These are phyloP conservation scores for Xylariomycetidae sp. DNA, from an alignment of 2,329 filamentous ascomycete genomes.

Conservation along the genomic window DNA sequence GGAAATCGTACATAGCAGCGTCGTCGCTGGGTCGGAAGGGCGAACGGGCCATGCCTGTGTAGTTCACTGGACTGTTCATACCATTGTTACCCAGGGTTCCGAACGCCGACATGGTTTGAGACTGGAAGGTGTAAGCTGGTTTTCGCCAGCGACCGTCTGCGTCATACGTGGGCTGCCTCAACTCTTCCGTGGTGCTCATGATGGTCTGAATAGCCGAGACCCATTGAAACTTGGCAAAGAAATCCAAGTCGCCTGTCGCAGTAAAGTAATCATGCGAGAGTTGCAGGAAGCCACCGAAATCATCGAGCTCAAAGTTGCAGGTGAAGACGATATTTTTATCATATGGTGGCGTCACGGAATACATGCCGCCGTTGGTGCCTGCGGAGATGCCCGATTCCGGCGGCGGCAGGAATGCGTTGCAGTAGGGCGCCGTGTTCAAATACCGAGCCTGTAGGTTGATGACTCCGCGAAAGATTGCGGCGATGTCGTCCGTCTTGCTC, in stretches of 20 bases:
- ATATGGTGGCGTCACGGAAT: slow-evolving; percentile 58
- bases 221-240: slow-evolving; percentile 72
- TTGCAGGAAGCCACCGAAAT: slow-evolving; percentile 79
- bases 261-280: slow-evolving; percentile 76
- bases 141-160: slow-evolving; percentile 23
- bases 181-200: slow-evolving; percentile 62
- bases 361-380: slow-evolving; percentile 53
- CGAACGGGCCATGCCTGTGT: slow-evolving; percentile 77
- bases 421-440: slow-evolving; percentile 68
- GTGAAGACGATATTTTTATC: slow-evolving; percentile 74
- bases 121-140: slow-evolving; percentile 67
- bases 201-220: slow-evolving; percentile 66
- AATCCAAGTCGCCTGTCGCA: slow-evolving; percentile 65
- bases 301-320: slow-evolving; percentile 95
- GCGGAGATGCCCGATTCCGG: slow-evolving; percentile 64
- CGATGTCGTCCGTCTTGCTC: slow-evolving; percentile 54
- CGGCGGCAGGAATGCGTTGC: slow-evolving; percentile 87
- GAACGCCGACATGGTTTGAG: slow-evolving; percentile 66
- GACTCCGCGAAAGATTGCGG: slow-evolving; percentile 63
- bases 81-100: slow-evolving; percentile 78
- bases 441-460: slow-evolving; percentile 70
- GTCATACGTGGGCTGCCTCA: slow-evolving; percentile 61
- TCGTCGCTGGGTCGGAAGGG: slow-evolving; percentile 92
- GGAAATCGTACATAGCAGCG: slow-evolving; percentile 76
- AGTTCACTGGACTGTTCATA: slow-evolving; percentile 73